Base-by-base conservation (phyloP, 129 eudicot species). In the Deinandra increscens region DNA sequence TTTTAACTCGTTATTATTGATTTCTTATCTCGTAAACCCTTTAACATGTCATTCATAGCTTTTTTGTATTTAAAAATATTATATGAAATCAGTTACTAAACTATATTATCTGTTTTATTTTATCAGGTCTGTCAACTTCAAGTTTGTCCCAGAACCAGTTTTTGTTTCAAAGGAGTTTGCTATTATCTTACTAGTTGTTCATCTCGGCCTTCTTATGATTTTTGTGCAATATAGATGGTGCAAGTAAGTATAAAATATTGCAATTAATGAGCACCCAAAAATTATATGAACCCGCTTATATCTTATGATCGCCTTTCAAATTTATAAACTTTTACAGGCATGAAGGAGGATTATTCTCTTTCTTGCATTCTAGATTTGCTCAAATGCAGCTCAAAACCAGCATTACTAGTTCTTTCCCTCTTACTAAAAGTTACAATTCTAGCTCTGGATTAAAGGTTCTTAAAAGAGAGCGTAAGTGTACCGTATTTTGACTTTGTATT, bases 101-200 rank as follows among this genome's bases (percentile, higher is more conserved):
- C 9, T 45, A 60, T 60, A 7, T 5, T 15, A 72, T 36, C 4
- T 23, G 31, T 74, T 63, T 3, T 29, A 3, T 15, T 66, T 43
- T 71, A 66, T 66, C 86, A 92, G 98, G 98, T 92, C 98, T 23
- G 98, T 92, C 70, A 92, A 92, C 86, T 92, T 92, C 84, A 92
- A 92, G 73, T 92, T 92, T 81, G 89, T 92, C 36, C 96, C 96
- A 7, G 98, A 88, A 68, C 86, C 66, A 41, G 49, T 83, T 36
- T 92, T 92, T 78, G 84, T 92, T 7, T 92, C 98, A 11, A 84
- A 77, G 75, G 81, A 46, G 39, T 86, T 92, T 65, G 96, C 96
- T 11, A 55, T 92, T 76, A 68, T 71, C 60, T 77, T 92, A 60
- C 84, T 92, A 73, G 84, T 62, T 51, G 69, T 78, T 58, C 98